Base-by-base conservation (phyloP, 2,329 filamentous ascomycete species). In the Penicillium sp. region DNA sequence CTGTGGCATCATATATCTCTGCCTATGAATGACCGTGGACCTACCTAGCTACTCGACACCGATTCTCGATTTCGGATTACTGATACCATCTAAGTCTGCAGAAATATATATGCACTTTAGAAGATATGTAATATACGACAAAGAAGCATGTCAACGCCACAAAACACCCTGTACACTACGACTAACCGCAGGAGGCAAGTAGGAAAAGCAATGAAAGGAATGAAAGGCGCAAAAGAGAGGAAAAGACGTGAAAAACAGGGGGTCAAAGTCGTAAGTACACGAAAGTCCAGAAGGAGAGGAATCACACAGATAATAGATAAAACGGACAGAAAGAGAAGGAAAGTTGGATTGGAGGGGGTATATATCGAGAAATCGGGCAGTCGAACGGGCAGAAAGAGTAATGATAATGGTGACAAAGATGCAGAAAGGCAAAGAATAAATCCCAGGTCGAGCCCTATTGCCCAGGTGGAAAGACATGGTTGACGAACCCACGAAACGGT, bases 341-440 rank as follows among this genome's bases (percentile, higher is more conserved):
- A 43, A 48, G n/a, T 60, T 47, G 56, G 58, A 62, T 61, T 44
- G 46, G 39, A 50, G 40, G 46, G 61, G 62, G 62, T 63, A 63
- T 64, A 63, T 62, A 59, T 47, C 52, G 55, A 51, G 38, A 55
- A 53, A 58, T 44, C 39, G 42, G 42, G 38, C 46, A 42, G 49
- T 36, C 34, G 40, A 44, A 43, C 27, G 23, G 44, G 38, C 39
- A 40, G 19, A 44, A 38, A 34, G 43, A 44, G 14, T 36, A 30
- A 45, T 40, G 16, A 59, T 56, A 56, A 54, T 44, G 9, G 40
- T 44, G 51, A 50, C 51, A 61, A 49, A 42, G 53, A 55, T 43
- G 42, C 32, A n/a, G 29, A 30, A 39, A 16, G 34, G 42, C 26
- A 38, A 32, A 29, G 30, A 16, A 51, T 34, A 14, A 16, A 49